Conservation (phyloP, 1,139 yeast genomes). For the Debaryomyces coudertii region DNA sequence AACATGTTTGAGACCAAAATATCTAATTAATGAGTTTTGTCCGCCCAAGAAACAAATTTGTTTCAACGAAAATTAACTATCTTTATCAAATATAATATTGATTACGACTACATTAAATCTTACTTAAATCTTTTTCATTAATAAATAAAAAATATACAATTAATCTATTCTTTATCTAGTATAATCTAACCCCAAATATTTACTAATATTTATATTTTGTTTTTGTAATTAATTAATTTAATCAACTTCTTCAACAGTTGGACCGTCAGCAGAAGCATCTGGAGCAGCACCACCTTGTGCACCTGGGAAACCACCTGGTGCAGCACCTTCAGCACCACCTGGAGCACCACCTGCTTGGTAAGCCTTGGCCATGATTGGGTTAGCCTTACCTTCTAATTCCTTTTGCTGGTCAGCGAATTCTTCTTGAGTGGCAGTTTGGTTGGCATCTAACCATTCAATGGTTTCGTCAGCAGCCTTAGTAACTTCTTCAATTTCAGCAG, state of each 20-base stretch:
- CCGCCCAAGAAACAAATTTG: no score
- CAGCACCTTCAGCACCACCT: slow-evolving; percentile 54
- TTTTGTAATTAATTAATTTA: slow-evolving; percentile 34
- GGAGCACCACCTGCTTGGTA: slow-evolving; percentile 72
- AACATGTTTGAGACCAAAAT: no score
- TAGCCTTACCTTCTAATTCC: slow-evolving; percentile 91
- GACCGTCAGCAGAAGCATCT: slow-evolving; percentile 77
- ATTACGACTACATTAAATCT: neutral
- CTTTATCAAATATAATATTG: no score
- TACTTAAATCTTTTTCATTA: slow-evolving; percentile 7
- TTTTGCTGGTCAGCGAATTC: slow-evolving; percentile 88
- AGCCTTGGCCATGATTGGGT: slow-evolving; percentile 93
- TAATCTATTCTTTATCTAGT: slow-evolving; percentile 17
- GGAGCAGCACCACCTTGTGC: slow-evolving; percentile 68
- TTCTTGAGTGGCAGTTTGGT: slow-evolving; percentile 85
- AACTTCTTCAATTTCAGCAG: slow-evolving; percentile 75
- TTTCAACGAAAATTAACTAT: no score
- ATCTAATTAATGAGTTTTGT: no score
- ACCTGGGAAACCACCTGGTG: slow-evolving; percentile 64
- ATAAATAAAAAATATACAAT: slow-evolving; percentile 12
- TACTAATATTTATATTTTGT: slow-evolving; percentile 6
- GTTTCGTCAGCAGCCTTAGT: slow-evolving; percentile 85
- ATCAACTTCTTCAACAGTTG: slow-evolving; percentile 95
- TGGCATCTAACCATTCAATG: slow-evolving; percentile 84
- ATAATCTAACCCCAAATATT: slow-evolving; percentile 7